These are phyloP conservation scores for Backusella luteola DNA, from an alignment of 192 early-diverging fungal genomes.

Conservation along the genomic window DNA sequence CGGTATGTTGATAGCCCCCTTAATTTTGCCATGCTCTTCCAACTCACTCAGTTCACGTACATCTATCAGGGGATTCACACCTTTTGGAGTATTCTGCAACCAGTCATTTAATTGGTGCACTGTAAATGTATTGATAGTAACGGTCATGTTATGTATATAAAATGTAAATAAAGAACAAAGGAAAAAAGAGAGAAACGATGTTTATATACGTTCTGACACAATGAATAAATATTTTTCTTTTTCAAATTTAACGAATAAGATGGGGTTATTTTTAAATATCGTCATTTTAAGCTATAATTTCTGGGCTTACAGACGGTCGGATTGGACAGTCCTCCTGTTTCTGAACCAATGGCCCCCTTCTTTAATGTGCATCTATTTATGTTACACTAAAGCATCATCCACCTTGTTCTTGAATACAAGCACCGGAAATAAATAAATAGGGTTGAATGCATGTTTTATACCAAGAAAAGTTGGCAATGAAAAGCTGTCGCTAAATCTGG, in stretches of 20 bases:
- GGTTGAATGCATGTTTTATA: neutral
- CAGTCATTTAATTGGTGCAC: neutral
- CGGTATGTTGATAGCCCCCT: constrained; percentile 11
- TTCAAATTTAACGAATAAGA: neutral
- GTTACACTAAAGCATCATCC: neutral
- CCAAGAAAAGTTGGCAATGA: neutral
- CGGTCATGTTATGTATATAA: neutral
- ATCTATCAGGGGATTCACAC: constrained; percentile 6
- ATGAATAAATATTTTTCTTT: neutral
- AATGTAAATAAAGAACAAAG: neutral
- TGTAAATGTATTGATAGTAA: constrained; percentile 1
- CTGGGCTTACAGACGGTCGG: neutral
- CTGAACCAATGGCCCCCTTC: neutral
- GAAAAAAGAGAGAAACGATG: neutral
- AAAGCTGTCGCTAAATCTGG: neutral
- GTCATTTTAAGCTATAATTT: constrained; percentile 1
- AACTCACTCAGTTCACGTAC: constrained; percentile 6
- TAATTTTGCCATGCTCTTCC: constrained; percentile 7
- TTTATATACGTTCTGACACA: neutral
- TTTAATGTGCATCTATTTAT: neutral
- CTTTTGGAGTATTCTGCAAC: neutral
- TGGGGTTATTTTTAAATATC: neutral
- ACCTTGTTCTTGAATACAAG: neutral
- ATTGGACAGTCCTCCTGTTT: neutral
- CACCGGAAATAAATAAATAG: neutral